A percentile compares a stretch with the other conserved stretches of the same genome.
These are phyloP conservation scores for Nissolia schottii DNA, from an alignment of 306 rosid species.

Conservation along the genomic window DNA sequence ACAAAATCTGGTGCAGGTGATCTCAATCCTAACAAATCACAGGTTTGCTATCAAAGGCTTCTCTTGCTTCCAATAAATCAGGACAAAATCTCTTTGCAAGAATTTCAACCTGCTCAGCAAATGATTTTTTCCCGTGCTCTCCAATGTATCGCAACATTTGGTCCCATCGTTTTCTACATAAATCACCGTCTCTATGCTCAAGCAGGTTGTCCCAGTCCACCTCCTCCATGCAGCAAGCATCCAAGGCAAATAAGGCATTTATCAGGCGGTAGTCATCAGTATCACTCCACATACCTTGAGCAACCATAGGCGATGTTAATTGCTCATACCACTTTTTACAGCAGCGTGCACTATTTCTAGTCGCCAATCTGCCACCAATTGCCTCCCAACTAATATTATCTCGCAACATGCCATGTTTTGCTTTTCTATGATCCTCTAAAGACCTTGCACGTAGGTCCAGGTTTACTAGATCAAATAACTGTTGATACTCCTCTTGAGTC, in stretches of 20 bases:
- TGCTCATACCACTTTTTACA: slow-evolving; percentile 67
- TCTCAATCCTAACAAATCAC: slow-evolving; percentile 26
- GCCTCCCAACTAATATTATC: slow-evolving; percentile 83
- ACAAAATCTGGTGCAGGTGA: too few species aligned
- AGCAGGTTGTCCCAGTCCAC: slow-evolving; percentile 82
- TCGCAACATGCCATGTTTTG: slow-evolving; percentile 66
- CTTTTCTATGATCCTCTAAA: slow-evolving; percentile 36
- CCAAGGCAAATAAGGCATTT: slow-evolving; percentile 50
- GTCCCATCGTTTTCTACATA: slow-evolving; percentile 72
- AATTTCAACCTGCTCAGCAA: slow-evolving; percentile 69
- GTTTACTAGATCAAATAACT: slow-evolving; percentile 69
- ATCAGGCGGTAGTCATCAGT: slow-evolving; percentile 68
- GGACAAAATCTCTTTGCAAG: slow-evolving; percentile 56
- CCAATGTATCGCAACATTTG: slow-evolving; percentile 70
- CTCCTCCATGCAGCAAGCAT: slow-evolving; percentile 64
- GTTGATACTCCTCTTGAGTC: slow-evolving; percentile 74
- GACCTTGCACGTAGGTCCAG: slow-evolving; percentile 59
- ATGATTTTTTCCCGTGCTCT: slow-evolving; percentile 46
- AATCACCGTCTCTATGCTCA: slow-evolving; percentile 65
- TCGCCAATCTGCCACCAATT: slow-evolving; percentile 43
- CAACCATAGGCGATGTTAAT: slow-evolving; percentile 60
- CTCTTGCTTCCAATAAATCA: slow-evolving; percentile 53
- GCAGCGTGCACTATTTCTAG: slow-evolving; percentile 39
- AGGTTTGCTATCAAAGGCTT: slow-evolving; percentile 49
- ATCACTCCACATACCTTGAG: slow-evolving; percentile 54